Conservation (phyloP, 2,329 filamentous ascomycete genomes). For the Monilinia laxa region DNA sequence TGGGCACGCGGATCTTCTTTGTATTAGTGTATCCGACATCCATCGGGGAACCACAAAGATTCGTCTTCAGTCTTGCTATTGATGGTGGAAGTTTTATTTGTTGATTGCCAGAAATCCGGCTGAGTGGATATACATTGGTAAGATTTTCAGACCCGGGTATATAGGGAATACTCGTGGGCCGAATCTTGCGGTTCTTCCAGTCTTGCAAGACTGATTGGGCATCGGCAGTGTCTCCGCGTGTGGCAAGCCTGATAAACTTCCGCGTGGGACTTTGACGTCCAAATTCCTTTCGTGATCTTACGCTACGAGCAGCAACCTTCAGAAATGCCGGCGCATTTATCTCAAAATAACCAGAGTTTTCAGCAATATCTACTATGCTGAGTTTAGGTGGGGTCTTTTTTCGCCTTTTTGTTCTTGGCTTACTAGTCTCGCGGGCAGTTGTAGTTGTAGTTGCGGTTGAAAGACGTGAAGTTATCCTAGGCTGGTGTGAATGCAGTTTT, state of each 20-base stretch:
- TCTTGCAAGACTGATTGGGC: constrained; percentile 52
- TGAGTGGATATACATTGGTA: constrained; percentile 25
- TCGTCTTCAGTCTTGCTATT: constrained; percentile 3
- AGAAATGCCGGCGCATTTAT: constrained; percentile 54
- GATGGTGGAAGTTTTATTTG: constrained; percentile 28
- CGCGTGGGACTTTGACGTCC: constrained; percentile 55
- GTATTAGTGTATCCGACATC: neutral
- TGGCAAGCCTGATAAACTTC: constrained; percentile 62
- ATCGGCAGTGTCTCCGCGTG: constrained; percentile 59
- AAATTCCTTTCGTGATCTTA: constrained; percentile 47
- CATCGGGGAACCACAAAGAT: neutral
- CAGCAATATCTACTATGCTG: constrained; percentile 59
- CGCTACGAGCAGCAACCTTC: constrained; percentile 60
- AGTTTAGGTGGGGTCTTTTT: constrained; percentile 47
- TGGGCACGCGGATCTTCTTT: constrained; percentile 32
- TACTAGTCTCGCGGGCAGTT: constrained; percentile 11
- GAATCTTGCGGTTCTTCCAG: constrained; percentile 50
- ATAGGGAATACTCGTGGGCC: constrained; percentile 24
- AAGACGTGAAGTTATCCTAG: constrained; percentile 37
- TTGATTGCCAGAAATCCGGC: constrained; percentile 29
- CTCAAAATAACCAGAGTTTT: constrained; percentile 39
- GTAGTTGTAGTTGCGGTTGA: neutral
- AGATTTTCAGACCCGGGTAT: neutral
- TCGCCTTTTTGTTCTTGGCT: constrained; percentile 1
- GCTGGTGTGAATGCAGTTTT: constrained; percentile 28